Evolutionary conservation across 176 grass and related monocot genomes (phyloP).

Genomic region (Puccinellia tenuiflora): DNA sequence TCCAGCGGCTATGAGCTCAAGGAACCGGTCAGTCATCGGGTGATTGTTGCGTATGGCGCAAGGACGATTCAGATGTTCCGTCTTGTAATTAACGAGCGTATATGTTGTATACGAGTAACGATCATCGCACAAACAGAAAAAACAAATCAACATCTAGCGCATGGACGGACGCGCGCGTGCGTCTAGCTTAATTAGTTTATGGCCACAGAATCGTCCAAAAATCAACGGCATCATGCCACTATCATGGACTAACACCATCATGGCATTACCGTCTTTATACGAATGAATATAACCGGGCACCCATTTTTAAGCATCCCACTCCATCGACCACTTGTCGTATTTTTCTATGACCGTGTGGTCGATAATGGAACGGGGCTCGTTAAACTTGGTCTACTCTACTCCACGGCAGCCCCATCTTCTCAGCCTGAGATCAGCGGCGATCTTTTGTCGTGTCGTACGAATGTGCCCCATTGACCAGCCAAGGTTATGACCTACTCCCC

Average conservation of each 20-base stretch:
- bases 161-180: background rate
- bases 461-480: background rate
- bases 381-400: background rate
- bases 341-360: background rate
- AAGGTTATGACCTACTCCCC: background rate
- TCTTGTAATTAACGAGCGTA: background rate
- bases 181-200: background rate
- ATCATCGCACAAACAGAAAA: background rate
- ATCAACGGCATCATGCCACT: background rate
- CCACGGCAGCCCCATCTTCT: background rate
- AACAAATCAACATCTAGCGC: background rate
- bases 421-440: no score
- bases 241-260: background rate
- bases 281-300: no score
- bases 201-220: background rate
- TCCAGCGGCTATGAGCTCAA: background rate
- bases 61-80: no score
- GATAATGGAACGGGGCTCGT: background rate
- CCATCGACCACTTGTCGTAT: background rate
- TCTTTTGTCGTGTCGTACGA: background rate
- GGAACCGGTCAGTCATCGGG: background rate
- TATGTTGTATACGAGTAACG: background rate
- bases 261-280: background rate
- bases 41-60: background rate
- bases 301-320: background rate